Conservation (phyloP, 2,329 filamentous ascomycete genomes). For the Beauveria bassiana region DNA sequence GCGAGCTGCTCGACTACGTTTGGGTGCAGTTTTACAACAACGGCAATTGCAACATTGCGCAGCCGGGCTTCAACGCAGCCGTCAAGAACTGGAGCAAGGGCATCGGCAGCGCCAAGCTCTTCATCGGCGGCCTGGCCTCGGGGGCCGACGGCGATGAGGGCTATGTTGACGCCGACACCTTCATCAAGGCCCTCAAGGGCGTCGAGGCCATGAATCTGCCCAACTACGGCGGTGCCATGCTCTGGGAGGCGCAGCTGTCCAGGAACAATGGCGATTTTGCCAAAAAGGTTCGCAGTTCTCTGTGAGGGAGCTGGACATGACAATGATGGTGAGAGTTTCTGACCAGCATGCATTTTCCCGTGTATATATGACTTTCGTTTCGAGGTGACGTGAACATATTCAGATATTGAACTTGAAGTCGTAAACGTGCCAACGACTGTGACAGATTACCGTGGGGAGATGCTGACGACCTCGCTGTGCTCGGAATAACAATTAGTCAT, state of each 20-base stretch:
- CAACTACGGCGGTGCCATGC: slow-evolving; percentile 59
- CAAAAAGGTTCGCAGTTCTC: slow-evolving; percentile 12
- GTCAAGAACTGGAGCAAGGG: slow-evolving; percentile 59
- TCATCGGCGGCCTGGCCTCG: slow-evolving; percentile 51
- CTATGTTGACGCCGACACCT: slow-evolving; percentile 37
- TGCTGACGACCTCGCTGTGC: too few relatives aligned
- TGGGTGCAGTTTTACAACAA: slow-evolving; percentile 62
- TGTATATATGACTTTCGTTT: slow-evolving; percentile 6
- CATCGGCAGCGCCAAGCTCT: slow-evolving; percentile 51
- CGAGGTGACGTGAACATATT: not conserved
- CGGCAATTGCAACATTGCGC: slow-evolving; percentile 46
- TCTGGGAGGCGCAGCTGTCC: slow-evolving; percentile 56
- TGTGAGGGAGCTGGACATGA: not conserved
- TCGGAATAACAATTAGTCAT: too few relatives aligned
- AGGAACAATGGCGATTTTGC: slow-evolving; percentile 41
- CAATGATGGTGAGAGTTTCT: not conserved
- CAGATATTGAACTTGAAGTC: not conserved
- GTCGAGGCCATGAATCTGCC: slow-evolving; percentile 42
- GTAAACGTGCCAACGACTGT: not conserved
- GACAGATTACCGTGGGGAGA: not conserved
- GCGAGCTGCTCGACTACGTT: slow-evolving; percentile 43
- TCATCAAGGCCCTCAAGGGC: slow-evolving; percentile 38
- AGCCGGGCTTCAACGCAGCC: slow-evolving; percentile 47
- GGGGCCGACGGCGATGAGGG: slow-evolving; percentile 42
- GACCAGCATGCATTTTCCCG: not conserved